phyloP scores from a whole-genome alignment of 805 yeast species.

The Wickerhamomyces pijperi region DNA sequence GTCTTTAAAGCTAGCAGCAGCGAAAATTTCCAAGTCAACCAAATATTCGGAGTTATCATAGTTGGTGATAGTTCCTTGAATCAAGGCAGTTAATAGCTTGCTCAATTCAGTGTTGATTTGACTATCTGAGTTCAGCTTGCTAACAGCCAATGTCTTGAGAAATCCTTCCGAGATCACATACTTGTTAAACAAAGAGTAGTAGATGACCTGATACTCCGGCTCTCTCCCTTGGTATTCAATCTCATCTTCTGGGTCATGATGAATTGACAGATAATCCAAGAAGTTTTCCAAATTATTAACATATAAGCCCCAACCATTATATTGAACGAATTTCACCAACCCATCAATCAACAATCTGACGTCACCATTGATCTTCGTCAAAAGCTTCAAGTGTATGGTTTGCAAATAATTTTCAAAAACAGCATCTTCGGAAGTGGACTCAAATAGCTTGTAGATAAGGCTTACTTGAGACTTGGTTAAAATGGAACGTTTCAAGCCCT shows the following conservation, averaged over 20 bases:
- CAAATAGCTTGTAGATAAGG: conserved; percentile 24
- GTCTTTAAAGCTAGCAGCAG: conserved; percentile 17
- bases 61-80: too few relatives aligned
- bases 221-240: conserved; percentile 2
- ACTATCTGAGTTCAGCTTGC: conserved; percentile 7
- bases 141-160: conserved; percentile 19
- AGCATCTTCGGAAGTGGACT: conserved; percentile 35
- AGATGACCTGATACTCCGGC: conserved; percentile 16
- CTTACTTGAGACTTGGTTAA: conserved; percentile 18
- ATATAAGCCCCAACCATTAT: conserved; percentile 22
- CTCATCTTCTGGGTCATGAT: conserved; percentile 6
- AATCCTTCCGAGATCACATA: conserved; percentile 10
- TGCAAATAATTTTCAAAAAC: conserved; percentile 41
- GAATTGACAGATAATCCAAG: conserved; percentile 22
- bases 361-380: conserved; percentile 27
- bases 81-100: conserved; percentile 17
- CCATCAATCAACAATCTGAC: conserved; percentile 12
- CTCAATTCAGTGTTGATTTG: conserved; percentile 11
- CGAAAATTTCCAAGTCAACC: conserved; percentile 15
- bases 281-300: conserved; percentile 28
- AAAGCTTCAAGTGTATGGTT: conserved; percentile 35
- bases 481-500: conserved; percentile 30
- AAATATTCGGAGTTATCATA: conserved; percentile 13
- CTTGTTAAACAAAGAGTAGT: conserved; percentile 15
- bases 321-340: conserved; percentile 12